Evolutionary conservation across 177 flowering plant species (phyloP).

Genomic region (Telopea speciosissima): DNA sequence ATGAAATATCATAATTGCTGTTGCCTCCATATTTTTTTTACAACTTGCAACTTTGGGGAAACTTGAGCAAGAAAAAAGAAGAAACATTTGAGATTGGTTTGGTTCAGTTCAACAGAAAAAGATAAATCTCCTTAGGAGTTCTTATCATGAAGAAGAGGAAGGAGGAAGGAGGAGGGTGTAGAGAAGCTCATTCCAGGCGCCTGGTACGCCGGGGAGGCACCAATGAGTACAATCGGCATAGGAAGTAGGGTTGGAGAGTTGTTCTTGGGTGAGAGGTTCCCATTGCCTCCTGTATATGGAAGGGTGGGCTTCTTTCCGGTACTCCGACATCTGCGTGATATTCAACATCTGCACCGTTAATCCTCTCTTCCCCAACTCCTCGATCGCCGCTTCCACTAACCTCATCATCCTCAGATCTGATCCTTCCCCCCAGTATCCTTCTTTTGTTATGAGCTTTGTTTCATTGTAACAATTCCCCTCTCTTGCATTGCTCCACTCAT

Average conservation of each 20-base stretch:
- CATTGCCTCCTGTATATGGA: conserved; percentile 67
- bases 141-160: neutral
- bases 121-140: no score
- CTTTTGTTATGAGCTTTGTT: conserved; percentile 35
- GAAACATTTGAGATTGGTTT: no score
- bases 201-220: conserved; percentile 95
- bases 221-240: conserved; percentile 87
- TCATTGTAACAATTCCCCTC: conserved; percentile 50
- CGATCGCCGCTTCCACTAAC: conserved; percentile 30
- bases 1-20: no score
- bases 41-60: no score
- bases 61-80: no score
- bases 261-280: conserved; percentile 51
- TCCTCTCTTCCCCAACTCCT: conserved; percentile 32
- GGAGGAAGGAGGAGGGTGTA: conserved; percentile 45
- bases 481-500: conserved; percentile 52
- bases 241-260: conserved; percentile 43
- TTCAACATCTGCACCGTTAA: conserved; percentile 48
- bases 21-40: no score
- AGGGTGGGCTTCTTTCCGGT: conserved; percentile 82
- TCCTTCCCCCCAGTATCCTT: conserved; percentile 42
- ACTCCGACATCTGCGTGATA: conserved; percentile 77
- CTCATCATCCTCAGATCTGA: conserved; percentile 49
- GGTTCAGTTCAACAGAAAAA: no score
- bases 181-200: conserved; percentile 77